These are phyloP conservation scores for Diplosphaera chodatii DNA, from an alignment of 139 green algal genomes.

Conservation along the genomic window DNA sequence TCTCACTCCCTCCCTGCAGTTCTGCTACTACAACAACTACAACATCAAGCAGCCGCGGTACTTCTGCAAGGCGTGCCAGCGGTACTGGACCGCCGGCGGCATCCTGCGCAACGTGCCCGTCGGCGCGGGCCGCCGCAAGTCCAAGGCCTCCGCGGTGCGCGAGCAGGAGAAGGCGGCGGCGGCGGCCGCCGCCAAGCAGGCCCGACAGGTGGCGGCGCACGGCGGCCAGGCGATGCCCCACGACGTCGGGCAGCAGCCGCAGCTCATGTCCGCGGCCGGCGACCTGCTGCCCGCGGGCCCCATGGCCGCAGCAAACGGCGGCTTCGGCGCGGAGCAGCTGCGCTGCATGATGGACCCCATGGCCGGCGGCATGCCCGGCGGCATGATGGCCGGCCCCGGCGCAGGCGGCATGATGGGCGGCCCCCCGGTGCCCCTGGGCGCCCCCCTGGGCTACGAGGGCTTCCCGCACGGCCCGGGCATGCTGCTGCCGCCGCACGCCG, in stretches of 20 bases:
- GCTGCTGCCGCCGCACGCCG: background rate
- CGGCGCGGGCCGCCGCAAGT: constrained; percentile 77
- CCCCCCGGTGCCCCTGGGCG: background rate
- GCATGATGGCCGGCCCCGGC: background rate
- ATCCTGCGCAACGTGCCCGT: constrained; percentile 81
- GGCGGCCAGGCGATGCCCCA: too few relatives aligned
- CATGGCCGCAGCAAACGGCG: background rate
- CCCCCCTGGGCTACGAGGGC: too few relatives aligned
- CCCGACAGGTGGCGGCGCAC: too few relatives aligned
- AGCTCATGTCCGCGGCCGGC: background rate
- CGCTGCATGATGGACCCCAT: background rate
- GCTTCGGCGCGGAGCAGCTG: background rate
- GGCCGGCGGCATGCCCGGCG: too few relatives aligned
- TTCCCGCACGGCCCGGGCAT: background rate
- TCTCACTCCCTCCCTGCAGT: constrained; percentile 26
- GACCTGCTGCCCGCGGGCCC: background rate
- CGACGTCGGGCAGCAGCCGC: background rate
- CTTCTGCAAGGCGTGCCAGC: constrained; percentile 81
- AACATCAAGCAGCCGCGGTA: constrained; percentile 91
- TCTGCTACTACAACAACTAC: constrained; percentile 99
- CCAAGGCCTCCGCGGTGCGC: constrained; percentile 36
- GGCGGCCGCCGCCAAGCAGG: background rate
- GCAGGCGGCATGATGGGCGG: background rate
- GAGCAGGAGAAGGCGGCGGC: background rate
- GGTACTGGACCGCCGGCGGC: constrained; percentile 93